Base-by-base conservation (phyloP, 2,329 filamentous ascomycete species). In the Teratosphaeria destructans region DNA sequence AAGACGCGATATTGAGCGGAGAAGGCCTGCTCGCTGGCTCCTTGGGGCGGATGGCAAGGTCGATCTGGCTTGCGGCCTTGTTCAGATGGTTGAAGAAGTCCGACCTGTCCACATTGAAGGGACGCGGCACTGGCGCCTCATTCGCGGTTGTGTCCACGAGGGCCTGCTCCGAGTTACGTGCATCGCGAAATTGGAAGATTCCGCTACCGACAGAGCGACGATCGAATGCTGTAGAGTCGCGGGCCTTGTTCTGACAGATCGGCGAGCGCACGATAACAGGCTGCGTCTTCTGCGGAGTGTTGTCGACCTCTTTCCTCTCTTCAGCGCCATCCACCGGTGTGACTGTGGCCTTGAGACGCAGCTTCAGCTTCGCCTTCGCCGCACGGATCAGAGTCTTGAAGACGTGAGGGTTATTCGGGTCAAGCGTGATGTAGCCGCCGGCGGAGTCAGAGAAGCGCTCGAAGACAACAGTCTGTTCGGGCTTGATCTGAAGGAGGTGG, bases 321-420 rank as follows among this genome's bases (percentile, higher is more conserved):
- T 65, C 57, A 11, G 62, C 56, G 32, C 53, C 47, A 34, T 60
- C 59, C 52, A 63, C 16, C 12, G 70, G 66, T 6, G 66, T 66
- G 54, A 72, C 68, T n/a, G 71, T 71, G 4, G 70, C 71, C 64
- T 70, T 89, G 61, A 99, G 83, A 75, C 94, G 92, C 67, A 99
- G 86, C 85, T 97, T 99, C 65, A 92, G 85, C 82, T 99, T 99
- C 43, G 94, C 94, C 80, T 96, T 99, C 64, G 94, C 94, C 66
- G 94, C 94, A 69, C 94, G 88, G 73, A 94, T 93, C 52, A 99
- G 86, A 73, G 96, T 94, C 80, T 96, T 97, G 81, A 96, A 99
- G 70, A 95, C 89, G 54, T 89, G 81, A 8, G 83, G 77, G 71
- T 96, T 95, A 72, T 81, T 80, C 63, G 85, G 79, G 73, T 96